These are phyloP conservation scores for Sporothrix luriei DNA, from an alignment of 2,329 filamentous ascomycete species.

Conservation along the genomic window DNA sequence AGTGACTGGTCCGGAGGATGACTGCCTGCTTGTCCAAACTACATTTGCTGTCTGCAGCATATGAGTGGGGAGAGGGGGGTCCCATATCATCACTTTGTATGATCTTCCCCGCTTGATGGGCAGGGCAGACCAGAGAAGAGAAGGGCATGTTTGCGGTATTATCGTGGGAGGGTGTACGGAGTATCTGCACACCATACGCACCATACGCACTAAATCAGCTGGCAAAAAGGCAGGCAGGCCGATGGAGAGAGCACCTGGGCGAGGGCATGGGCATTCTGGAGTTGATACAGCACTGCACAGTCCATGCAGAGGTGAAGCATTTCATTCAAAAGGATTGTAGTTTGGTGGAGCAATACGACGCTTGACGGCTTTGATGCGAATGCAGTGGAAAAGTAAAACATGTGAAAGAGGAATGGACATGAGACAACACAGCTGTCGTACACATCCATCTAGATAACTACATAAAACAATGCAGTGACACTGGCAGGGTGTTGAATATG, in stretches of 20 bases:
- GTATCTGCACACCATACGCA: constrained; percentile 13
- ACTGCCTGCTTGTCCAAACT: neutral
- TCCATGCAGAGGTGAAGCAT: neutral
- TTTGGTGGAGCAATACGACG: neutral
- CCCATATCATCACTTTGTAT: neutral
- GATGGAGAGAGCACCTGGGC: neutral
- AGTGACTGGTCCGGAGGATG: neutral
- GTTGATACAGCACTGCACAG: neutral
- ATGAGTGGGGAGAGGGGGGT: neutral
- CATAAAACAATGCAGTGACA: constrained; percentile 22
- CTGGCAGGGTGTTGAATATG: constrained; percentile 9
- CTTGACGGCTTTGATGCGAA: neutral
- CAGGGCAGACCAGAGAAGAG: neutral
- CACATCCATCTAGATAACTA: constrained; percentile 1
- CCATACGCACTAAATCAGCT: neutral
- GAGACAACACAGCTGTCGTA: constrained; percentile 9
- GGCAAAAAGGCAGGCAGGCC: neutral
- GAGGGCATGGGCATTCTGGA: no score
- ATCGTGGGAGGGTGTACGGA: constrained; percentile 4
- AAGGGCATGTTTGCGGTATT: neutral
- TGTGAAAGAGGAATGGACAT: neutral
- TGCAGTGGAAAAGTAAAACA: neutral
- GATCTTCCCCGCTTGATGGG: neutral
- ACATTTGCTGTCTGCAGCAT: neutral
- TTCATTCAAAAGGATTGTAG: neutral